These are phyloP conservation scores for Aureoboletus auriporus DNA, from an alignment of 768 basidiomycete genomes.

Conservation along the genomic window DNA sequence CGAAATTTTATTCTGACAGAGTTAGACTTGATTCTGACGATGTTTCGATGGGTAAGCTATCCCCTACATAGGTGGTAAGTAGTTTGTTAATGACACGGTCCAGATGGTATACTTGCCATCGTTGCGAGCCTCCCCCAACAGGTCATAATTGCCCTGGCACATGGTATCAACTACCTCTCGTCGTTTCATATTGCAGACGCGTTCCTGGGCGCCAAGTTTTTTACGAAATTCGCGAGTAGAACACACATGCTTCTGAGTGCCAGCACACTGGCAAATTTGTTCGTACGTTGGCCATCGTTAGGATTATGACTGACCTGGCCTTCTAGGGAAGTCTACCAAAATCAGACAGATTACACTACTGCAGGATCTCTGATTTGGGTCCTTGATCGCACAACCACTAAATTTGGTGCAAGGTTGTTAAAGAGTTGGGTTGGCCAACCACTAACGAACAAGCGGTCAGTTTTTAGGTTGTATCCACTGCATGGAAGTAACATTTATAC, in stretches of 20 bases:
- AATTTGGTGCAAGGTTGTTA: constrained; percentile 82
- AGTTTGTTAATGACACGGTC: background rate
- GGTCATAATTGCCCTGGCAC: constrained; percentile 70
- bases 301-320: background rate
- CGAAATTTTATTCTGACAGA: constrained; percentile 62
- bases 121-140: constrained; percentile 64
- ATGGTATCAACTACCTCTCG: constrained; percentile 64
- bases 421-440: constrained; percentile 86
- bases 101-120: constrained; percentile 61
- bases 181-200: constrained; percentile 77
- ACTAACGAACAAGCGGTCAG: constrained; percentile 65
- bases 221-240: constrained; percentile 69
- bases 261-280: constrained; percentile 83
- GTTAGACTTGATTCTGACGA: constrained; percentile 39
- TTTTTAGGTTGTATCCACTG: constrained; percentile 7
- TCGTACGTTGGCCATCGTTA: constrained; percentile 15
- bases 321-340: constrained; percentile 80
- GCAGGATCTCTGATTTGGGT: constrained; percentile 81
- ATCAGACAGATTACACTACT: constrained; percentile 74
- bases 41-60: constrained; percentile 14
- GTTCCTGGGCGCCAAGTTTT: constrained; percentile 73
- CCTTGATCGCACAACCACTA: constrained; percentile 82
- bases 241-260: constrained; percentile 85
- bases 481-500: background rate
- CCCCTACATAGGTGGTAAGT: background rate